Evolutionary conservation across 75 land plant species (phyloP), one percentile per base, ranked within the genome.

Genomic region (Picea glauca): DNA sequence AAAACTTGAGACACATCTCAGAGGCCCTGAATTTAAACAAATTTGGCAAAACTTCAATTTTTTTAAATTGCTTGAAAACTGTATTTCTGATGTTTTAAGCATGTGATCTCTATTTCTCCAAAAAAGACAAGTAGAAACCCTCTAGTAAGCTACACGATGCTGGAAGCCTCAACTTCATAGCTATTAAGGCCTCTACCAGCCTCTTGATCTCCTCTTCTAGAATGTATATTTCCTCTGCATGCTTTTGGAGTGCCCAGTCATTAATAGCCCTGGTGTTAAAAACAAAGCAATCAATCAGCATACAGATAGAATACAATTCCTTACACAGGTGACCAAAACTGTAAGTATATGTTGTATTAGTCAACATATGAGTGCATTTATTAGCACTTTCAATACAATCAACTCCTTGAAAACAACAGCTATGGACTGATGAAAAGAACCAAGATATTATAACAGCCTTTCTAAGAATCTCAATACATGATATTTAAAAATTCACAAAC

Each of bases 161-260:
- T 58, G 95, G 95, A 50, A 84, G 79, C 18, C n/a, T 57, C 67
- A 78, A 63, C 73, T 77, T 81, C 13, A 74, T 78, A 23, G 78
- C 76, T 21, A 81, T 80, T 72, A 93, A 77, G 13, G 78, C 56
- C 32, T 72, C 66, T 65, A 72, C 67, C 78, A 91, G 77, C 35
- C 68, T 83, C 40, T 78, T 58, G 75, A 87, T 83, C 78, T 84
- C 90, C 58, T 62, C 78, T 60, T 77, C 65, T 77, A 93, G 77
- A 92, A 91, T 91, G 76, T 81, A 93, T 13, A 88, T 84, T 60
- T 91, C 93, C 60, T 93, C 93, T n/a, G 88, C 90, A 67, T 81
- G 76, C 59, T 85, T 82, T 61, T 81, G 85, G 38, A 78, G 74
- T 31, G 82, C 82, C 93, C 93, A 87, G 58, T 86, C 86, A 50